Conservation (phyloP, 208 protist genomes). For the Trypanosoma vivax region DNA sequence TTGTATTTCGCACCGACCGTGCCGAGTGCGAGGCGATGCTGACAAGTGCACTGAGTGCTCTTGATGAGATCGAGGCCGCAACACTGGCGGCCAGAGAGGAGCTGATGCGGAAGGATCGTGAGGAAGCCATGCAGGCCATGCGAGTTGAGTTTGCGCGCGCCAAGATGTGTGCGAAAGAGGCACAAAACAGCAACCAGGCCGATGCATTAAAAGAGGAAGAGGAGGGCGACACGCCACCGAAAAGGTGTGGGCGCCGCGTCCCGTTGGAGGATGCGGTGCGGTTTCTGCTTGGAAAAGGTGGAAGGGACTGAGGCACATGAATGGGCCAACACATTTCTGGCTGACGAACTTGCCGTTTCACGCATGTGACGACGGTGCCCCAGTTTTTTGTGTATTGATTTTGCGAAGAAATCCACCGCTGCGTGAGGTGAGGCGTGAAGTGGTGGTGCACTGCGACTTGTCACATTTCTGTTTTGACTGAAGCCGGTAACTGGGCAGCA, state of each 20-base stretch:
- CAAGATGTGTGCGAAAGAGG: not conserved
- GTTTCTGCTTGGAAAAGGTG: constrained; percentile 27
- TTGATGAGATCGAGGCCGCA: constrained; percentile 4
- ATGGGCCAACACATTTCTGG: not conserved
- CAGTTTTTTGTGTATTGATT: no score
- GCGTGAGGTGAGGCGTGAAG: no score
- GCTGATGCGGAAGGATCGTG: constrained; percentile 8
- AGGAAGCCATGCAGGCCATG: constrained; percentile 30
- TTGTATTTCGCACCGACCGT: constrained; percentile 3
- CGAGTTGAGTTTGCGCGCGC: constrained; percentile 2
- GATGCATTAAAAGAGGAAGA: not conserved
- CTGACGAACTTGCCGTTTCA: constrained; percentile 5
- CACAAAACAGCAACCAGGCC: not conserved
- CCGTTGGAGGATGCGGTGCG: constrained; percentile 40
- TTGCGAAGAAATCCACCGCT: no score
- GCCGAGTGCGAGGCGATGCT: constrained; percentile 9
- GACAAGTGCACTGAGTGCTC: not conserved
- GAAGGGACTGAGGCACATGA: not conserved
- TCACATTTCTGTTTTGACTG: no score
- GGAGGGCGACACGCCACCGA: not conserved
- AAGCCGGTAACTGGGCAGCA: no score
- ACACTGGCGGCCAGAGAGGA: constrained; percentile 6
- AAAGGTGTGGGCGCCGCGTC: constrained; percentile 15
- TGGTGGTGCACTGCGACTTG: no score
- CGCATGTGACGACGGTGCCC: no score